Base-by-base conservation (phyloP, 495 filamentous ascomycete species). In the Annulohypoxylon nitens region DNA sequence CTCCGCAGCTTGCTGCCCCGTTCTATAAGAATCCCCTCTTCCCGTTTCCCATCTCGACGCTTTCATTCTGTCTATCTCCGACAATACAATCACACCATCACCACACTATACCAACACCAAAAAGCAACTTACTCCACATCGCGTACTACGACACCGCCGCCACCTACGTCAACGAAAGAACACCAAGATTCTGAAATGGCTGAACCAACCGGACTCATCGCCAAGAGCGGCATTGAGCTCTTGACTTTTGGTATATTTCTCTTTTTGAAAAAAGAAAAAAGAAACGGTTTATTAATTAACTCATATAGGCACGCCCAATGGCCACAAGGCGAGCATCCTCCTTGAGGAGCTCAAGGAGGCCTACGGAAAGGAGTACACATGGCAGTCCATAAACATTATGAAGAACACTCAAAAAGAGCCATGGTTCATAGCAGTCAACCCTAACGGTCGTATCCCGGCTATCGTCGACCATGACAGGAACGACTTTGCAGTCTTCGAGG, bases 361-460 rank as follows among this genome's bases (percentile, higher is more conserved):
- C 43, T 86, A 86, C 57, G 89, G 89, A 20, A 82, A 89, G 25
- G 80, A 86, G 0, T 92, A 91, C 77, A 84, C 84, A 16, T 85
- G 84, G 67, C 85, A 92, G 71, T 86, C 87, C 50, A 87, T 97
- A 74, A 88, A 93, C 69, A 89, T 97, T 70, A 76, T 74, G 57
- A 90, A 92, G 73, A 92, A 93, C 78, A 85, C 81, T 3, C 93
- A 97, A 71, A 97, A 97, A 74, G 88, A 95, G 80, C 86, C 87
- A 69, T 90, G 86, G 74, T 87, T 79, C 69, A 78, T 77, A 34
- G 89, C 87, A 16, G 89, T 93, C 76, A 93, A 92, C 79, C 93
- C 93, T 70, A 96, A 97, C 78, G 93, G 94, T 69, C 92, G 93
- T 63, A 96, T 97, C 79, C 94, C 93, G 34, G 92, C 91, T 23